A percentile compares a stretch with the other conserved stretches of the same genome.
These are phyloP conservation scores for Aspergillus chevalieri DNA, from an alignment of 2,329 filamentous ascomycete species.

Conservation along the genomic window DNA sequence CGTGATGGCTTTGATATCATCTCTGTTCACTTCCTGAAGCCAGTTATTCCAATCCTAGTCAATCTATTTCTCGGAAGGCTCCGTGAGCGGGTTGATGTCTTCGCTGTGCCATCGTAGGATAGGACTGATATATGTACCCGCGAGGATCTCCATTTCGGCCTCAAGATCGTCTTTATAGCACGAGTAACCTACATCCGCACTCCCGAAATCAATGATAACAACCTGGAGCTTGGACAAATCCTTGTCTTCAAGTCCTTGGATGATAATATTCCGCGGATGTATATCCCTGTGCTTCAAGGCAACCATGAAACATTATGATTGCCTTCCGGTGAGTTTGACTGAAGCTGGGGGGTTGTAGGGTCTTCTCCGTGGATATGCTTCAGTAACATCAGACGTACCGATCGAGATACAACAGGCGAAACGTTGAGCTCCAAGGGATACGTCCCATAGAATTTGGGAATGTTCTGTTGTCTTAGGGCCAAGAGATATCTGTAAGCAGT, in stretches of 20 bases:
- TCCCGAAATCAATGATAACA: no score
- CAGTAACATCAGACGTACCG: background rate
- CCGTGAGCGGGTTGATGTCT: background rate
- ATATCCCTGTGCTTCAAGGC: no score
- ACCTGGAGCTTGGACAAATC: no score
- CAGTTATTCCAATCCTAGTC: background rate
- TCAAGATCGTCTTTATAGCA: background rate
- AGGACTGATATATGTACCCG: background rate
- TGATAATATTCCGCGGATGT: no score
- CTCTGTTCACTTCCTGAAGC: background rate
- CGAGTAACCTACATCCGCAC: no score
- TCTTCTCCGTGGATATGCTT: background rate
- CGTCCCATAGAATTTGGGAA: background rate
- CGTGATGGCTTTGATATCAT: background rate
- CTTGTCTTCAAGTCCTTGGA: no score
- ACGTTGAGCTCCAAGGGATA: background rate
- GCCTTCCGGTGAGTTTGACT: background rate
- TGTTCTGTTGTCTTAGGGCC: background rate
- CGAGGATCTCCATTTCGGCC: background rate
- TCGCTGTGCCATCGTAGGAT: background rate
- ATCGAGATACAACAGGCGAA: background rate
- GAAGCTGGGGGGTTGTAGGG: background rate
- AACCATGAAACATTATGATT: no score
- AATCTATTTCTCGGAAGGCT: background rate
- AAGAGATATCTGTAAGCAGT: background rate